Conservation (phyloP, 345 rosid species). For the Toxicodendron radicans region DNA sequence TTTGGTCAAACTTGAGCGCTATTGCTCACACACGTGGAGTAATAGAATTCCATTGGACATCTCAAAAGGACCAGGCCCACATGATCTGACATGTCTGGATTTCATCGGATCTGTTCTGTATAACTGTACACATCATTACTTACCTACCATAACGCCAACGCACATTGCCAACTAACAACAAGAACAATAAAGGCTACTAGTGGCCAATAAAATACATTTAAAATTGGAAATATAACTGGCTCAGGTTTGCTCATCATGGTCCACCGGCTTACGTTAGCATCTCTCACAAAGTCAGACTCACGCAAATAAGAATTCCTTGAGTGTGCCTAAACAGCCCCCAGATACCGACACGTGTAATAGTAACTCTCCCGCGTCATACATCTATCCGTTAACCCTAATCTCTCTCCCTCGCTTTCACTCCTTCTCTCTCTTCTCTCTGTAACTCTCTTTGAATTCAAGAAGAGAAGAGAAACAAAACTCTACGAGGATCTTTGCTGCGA, state of each 20-base stretch:
- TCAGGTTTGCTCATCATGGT: constrained; percentile 6
- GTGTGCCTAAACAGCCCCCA: constrained; percentile 11
- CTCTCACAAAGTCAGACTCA: constrained; percentile 13
- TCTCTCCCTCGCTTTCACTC: constrained; percentile 18
- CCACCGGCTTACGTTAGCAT: constrained; percentile 36
- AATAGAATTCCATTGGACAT: background rate
- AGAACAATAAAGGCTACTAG: background rate
- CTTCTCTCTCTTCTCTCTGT: constrained; percentile 23
- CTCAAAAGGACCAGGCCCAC: background rate
- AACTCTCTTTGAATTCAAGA: constrained; percentile 23
- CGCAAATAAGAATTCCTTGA: background rate
- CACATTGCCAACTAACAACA: constrained; percentile 7
- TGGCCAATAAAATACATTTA: background rate
- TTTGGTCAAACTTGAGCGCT: background rate
- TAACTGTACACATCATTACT: background rate
- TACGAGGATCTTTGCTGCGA: background rate
- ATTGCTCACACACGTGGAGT: background rate
- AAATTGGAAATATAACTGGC: background rate
- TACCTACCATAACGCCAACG: background rate
- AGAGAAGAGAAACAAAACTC: background rate
- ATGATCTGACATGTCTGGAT: background rate
- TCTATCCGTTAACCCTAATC: constrained; percentile 67
- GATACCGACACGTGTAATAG: constrained; percentile 50
- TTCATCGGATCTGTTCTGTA: background rate
- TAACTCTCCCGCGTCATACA: constrained; percentile 47